These are phyloP conservation scores for Candida orba DNA, from an alignment of 805 yeast genomes.

Conservation along the genomic window DNA sequence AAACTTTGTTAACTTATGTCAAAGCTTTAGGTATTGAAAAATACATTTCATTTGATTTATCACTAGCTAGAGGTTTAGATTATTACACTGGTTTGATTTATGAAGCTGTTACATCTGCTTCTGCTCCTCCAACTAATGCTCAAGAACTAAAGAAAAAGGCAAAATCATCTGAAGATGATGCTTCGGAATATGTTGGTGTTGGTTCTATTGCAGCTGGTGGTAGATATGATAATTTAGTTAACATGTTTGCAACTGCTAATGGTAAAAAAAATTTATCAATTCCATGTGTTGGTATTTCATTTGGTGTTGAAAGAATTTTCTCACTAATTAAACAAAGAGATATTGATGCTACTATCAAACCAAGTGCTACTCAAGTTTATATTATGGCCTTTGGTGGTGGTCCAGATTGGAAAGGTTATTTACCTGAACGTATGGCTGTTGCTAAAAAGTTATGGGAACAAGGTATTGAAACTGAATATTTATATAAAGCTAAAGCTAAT, in stretches of 20 bases:
- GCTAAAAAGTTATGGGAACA: constrained; percentile 80
- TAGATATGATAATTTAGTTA: constrained; percentile 92
- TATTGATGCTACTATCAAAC: constrained; percentile 51
- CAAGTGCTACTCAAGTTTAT: constrained; percentile 86
- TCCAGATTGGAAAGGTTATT: constrained; percentile 88
- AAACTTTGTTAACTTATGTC: constrained; percentile 62
- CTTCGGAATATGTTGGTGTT: constrained; percentile 93
- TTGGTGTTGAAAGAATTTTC: constrained; percentile 93
- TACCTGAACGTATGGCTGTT: constrained; percentile 84
- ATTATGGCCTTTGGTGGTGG: constrained; percentile 99
- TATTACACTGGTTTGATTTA: constrained; percentile 96
- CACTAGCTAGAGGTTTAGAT: constrained; percentile 95
- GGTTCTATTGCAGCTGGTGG: constrained; percentile 99
- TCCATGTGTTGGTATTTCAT: constrained; percentile 96
- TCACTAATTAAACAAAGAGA: constrained; percentile 79
- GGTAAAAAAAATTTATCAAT: constrained; percentile 74
- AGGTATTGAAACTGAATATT: constrained; percentile 85
- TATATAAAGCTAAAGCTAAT: constrained; percentile 90
- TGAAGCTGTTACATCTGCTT: constrained; percentile 91
- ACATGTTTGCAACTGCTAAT: constrained; percentile 84
- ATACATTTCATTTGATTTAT: constrained; percentile 78
- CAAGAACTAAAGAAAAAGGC: constrained; percentile 48
- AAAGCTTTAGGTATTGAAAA: constrained; percentile 73
- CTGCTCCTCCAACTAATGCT: constrained; percentile 91
- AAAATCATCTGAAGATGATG: constrained; percentile 60